These are phyloP conservation scores for Teunomyces barrocoloradensis DNA, from an alignment of 805 yeast genomes.

Conservation along the genomic window DNA sequence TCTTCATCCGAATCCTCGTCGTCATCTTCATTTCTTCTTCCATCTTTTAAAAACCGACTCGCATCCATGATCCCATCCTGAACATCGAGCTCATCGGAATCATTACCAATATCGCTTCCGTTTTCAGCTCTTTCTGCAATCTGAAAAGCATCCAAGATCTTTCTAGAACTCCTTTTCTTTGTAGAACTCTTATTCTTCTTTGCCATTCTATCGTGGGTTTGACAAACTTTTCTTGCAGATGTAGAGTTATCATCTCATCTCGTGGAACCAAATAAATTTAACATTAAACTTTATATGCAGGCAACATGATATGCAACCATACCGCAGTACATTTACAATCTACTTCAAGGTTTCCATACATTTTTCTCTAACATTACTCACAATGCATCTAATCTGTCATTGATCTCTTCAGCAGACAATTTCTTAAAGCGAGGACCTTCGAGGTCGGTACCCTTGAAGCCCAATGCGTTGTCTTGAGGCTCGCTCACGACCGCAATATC, in stretches of 20 bases:
- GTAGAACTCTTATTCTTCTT: constrained; percentile 15
- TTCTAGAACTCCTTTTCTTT: constrained; percentile 34
- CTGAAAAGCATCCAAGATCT: constrained; percentile 43
- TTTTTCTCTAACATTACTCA: constrained; percentile 27
- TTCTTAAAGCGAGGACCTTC: constrained; percentile 88
- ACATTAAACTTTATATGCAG: not conserved
- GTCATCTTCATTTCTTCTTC: constrained; percentile 19
- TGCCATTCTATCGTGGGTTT: constrained; percentile 8
- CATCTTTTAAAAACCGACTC: constrained; percentile 28
- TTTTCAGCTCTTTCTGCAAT: constrained; percentile 41
- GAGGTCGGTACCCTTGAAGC: constrained; percentile 80
- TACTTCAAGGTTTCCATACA: not conserved
- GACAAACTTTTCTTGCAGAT: not conserved
- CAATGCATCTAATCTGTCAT: constrained; percentile 91
- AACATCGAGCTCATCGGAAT: constrained; percentile 23
- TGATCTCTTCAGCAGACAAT: constrained; percentile 84
- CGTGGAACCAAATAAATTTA: not conserved
- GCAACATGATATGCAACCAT: not conserved
- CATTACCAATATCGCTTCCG: constrained; percentile 18
- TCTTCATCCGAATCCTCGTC: constrained; percentile 57
- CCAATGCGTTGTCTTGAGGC: constrained; percentile 76
- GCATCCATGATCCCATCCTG: constrained; percentile 43
- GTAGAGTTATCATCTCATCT: not conserved
- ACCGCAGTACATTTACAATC: not conserved
- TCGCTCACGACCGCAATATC: constrained; percentile 87